Conservation (phyloP, 2,329 filamentous ascomycete genomes). For the Bimuria novae-zelandiae region DNA sequence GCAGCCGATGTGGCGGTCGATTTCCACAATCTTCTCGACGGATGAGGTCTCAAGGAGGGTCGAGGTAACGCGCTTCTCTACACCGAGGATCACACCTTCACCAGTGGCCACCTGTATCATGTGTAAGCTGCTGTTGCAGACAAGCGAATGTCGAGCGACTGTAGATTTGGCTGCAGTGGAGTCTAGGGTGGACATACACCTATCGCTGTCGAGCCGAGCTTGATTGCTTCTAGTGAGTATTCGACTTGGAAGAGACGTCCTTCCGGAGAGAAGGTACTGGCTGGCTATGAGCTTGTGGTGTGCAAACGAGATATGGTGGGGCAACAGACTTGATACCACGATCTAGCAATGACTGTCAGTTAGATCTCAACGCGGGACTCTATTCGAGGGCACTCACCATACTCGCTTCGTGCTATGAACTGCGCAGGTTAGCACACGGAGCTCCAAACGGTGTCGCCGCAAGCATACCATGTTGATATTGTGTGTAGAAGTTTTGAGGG, state of each 20-base stretch:
- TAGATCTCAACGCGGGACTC: slow-evolving; percentile 3
- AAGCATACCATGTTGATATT: slow-evolving; percentile 39
- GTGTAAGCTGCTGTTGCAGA: slow-evolving; percentile 20
- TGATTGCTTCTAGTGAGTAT: slow-evolving; percentile 99
- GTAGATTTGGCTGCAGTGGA: not conserved
- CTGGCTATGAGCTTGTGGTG: slow-evolving; percentile 28
- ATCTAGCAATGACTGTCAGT: slow-evolving; percentile 61
- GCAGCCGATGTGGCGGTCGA: slow-evolving; percentile 97
- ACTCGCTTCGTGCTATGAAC: slow-evolving; percentile 99
- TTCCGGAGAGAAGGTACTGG: slow-evolving; percentile 98
- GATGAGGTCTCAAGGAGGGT: slow-evolving; percentile 96
- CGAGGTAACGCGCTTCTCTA: slow-evolving; percentile 98
- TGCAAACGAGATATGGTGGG: slow-evolving; percentile 16
- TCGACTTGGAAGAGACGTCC: slow-evolving; percentile 99
- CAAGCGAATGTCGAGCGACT: not conserved
- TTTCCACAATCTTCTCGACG: slow-evolving; percentile 99
- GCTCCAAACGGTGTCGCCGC: slow-evolving; percentile 32
- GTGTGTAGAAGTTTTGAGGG: slow-evolving; percentile 4
- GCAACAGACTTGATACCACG: slow-evolving; percentile 89
- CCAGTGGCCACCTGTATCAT: slow-evolving; percentile 76
- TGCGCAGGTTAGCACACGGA: slow-evolving; percentile 36
- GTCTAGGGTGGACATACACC: slow-evolving; percentile 61
- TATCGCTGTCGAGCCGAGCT: slow-evolving; percentile 97
- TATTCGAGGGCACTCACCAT: slow-evolving; percentile 68
- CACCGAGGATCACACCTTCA: slow-evolving; percentile 92